Base-by-base conservation (phyloP, 257 asterid species). In the Verbena officinalis region DNA sequence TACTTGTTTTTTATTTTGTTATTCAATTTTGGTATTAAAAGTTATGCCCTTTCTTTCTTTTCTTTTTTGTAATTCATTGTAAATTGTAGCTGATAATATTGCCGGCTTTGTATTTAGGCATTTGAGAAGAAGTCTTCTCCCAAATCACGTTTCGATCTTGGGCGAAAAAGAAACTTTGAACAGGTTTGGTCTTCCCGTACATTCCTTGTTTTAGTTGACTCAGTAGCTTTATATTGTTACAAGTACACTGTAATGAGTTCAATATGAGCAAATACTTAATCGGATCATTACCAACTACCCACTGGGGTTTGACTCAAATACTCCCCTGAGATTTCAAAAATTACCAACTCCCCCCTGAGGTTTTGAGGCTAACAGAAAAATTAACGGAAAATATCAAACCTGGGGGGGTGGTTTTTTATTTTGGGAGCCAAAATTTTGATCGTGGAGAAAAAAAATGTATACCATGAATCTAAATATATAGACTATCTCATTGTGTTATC, bases 121-220 rank as follows among this genome's bases (percentile, higher is more conserved):
- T 83, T 80, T 22, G 86, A 83, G 63, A 83, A 83, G 79, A 78
- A 71, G 53, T 73, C 83, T 43, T 48, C 79, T 55, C 76, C 81
- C 7, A 80, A 83, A 59, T 83, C 86, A 86, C 83, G 79, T 40
- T 83, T 75, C 75, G 89, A 83, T 66, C 80, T 83, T 39, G 86
- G 90, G 46, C 78, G 84, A 46, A 83, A 69, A 77, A 80, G 81
- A 74, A 83, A 83, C 65, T 75, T 83, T 65, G 80, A 70, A 61
- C 77, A 75, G 80, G 80, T 75, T 54, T 59, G 73, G 22, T 16
- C 2, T 9, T 27, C 33, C 15, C 20, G 1, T n/a, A 15, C 51
- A 44, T n/a, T 5, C 2, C 5, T 27, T 27, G 33, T 27, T 27
- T 27, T 27, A 5, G 33, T 27, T 27, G 33, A 27, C 33, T 27